Evolutionary conservation across 2,329 filamentous ascomycete genomes (phyloP).

Genomic region (Talaromyces sp.): DNA sequence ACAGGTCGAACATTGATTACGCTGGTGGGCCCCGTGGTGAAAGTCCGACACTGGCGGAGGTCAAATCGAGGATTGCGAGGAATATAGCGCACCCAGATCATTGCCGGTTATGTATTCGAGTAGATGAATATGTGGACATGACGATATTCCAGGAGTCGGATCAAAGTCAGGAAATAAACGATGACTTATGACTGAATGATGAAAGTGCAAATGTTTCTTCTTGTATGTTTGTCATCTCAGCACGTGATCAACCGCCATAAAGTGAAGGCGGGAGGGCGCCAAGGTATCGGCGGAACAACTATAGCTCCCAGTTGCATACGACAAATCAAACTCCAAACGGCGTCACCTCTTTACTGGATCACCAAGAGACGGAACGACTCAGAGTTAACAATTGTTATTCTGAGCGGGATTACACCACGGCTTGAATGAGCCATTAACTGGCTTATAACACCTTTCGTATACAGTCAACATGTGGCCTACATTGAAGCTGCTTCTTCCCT

Average conservation of each 20-base stretch:
- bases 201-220: background rate
- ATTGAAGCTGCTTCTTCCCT: conserved; percentile 28
- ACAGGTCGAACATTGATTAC: conserved; percentile 30
- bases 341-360: background rate
- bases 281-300: conserved; percentile 4
- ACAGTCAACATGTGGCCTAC: conserved; percentile 27
- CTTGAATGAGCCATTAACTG: conserved; percentile 9
- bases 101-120: conserved; percentile 22
- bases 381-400: background rate
- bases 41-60: conserved; percentile 24
- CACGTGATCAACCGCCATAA: conserved; percentile 8
- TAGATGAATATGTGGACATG: conserved; percentile 6
- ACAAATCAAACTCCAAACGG: background rate
- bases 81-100: conserved; percentile 32
- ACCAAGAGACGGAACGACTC: background rate
- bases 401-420: background rate
- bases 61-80: conserved; percentile 26
- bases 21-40: conserved; percentile 20
- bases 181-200: background rate
- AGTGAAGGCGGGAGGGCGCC: background rate
- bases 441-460: background rate
- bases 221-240: conserved; percentile 1
- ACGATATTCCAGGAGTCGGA: background rate
- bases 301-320: background rate
- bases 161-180: background rate